Conservation (phyloP, 169 alveolate species). For the Sarcocystis neurona region DNA sequence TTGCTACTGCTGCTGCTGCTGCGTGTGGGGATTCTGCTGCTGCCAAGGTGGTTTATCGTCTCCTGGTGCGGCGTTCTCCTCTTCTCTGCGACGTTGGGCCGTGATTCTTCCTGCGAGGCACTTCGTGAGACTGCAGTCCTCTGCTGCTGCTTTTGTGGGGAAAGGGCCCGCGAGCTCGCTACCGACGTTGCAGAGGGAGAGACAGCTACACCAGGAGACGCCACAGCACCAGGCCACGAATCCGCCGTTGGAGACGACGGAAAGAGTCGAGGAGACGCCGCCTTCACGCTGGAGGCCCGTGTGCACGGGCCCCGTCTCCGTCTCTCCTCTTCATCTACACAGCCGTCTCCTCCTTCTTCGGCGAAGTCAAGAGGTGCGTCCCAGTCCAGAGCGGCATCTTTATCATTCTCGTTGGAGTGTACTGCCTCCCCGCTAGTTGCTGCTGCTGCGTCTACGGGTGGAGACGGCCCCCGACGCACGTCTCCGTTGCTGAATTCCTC, state of each 20-base stretch:
- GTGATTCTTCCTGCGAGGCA: background rate
- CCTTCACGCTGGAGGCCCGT: constrained; percentile 37
- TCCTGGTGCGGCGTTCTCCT: background rate
- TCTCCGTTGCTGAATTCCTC: too few species aligned
- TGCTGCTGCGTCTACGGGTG: too few species aligned
- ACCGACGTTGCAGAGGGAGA: background rate
- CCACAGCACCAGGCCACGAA: background rate
- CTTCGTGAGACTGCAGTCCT: background rate
- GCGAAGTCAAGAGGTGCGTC: too few species aligned
- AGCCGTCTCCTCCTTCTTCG: too few species aligned
- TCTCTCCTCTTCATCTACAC: too few species aligned
- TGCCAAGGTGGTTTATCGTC: background rate
- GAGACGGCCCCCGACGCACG: too few species aligned
- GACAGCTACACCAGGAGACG: background rate
- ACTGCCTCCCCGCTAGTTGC: too few species aligned
- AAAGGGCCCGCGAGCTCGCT: constrained; percentile 7
- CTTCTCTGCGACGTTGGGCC: background rate
- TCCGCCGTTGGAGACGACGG: constrained; percentile 8
- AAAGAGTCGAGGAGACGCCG: constrained; percentile 53
- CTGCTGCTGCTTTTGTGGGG: background rate
- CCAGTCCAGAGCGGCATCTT: too few species aligned
- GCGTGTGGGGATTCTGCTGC: constrained; percentile 14
- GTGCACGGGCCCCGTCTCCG: too few species aligned
- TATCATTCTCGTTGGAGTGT: too few species aligned
- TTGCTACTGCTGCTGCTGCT: background rate